A percentile compares a stretch with the other conserved stretches of the same genome.
phyloP scores from a whole-genome alignment of 345 rosid species.

The Carallia brachiata region DNA sequence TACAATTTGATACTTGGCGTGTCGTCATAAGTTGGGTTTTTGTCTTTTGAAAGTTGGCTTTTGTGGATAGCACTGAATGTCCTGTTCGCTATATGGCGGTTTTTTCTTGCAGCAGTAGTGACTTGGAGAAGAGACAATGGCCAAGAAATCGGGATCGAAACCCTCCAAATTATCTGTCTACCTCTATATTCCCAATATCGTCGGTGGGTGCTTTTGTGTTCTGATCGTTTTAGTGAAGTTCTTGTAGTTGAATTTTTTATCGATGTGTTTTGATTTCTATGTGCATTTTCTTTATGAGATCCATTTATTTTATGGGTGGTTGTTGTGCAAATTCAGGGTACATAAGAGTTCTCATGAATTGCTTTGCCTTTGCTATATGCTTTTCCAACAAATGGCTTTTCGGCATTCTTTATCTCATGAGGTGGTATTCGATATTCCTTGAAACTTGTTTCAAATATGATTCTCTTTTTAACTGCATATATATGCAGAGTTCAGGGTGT shows the following conservation, averaged over 20 bases:
- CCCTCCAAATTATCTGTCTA: slow-evolving; percentile 64
- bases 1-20: too few species aligned
- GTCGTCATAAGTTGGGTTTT: too few species aligned
- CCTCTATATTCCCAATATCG: slow-evolving; percentile 78
- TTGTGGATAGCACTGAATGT: background rate
- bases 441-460: slow-evolving; percentile 2
- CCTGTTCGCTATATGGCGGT: background rate
- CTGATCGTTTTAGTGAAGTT: background rate
- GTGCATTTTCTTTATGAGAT: slow-evolving; percentile 1
- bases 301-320: slow-evolving; percentile 12
- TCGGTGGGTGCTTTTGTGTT: slow-evolving; percentile 54
- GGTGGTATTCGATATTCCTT: slow-evolving; percentile 37
- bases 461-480: slow-evolving; percentile 21
- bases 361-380: slow-evolving; percentile 74
- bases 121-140: slow-evolving; percentile 36
- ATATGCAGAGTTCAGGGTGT: slow-evolving; percentile 7
- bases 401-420: slow-evolving; percentile 64
- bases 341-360: slow-evolving; percentile 70
- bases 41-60: background rate
- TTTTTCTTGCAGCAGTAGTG: background rate
- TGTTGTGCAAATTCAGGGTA: slow-evolving; percentile 49
- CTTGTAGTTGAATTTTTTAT: background rate
- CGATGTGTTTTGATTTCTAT: background rate
- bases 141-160: slow-evolving; percentile 49
- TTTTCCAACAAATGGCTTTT: slow-evolving; percentile 77